Evolutionary conservation across 1,284 basidiomycete species (phyloP).

Genomic region (Rhodotorula mucilaginosa): DNA sequence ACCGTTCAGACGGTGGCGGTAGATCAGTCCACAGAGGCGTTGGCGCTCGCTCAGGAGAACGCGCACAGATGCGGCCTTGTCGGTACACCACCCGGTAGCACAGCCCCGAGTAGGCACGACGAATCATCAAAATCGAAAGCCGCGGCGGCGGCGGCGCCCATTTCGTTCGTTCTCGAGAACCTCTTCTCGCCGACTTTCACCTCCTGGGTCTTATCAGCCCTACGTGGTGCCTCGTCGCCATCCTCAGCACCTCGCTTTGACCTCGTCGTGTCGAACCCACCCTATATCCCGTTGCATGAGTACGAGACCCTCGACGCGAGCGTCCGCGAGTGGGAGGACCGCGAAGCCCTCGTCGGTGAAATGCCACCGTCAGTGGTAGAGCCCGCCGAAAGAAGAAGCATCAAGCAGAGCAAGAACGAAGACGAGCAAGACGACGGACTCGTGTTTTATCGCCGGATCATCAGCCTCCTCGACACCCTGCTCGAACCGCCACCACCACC

Average conservation of each 20-base stretch:
- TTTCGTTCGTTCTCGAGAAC: conserved; percentile 50
- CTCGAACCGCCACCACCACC: conserved; percentile 47
- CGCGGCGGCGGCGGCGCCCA: conserved; percentile 3
- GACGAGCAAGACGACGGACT: conserved; percentile 56
- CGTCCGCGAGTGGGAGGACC: conserved; percentile 76
- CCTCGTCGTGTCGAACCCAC: conserved; percentile 86
- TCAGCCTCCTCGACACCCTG: conserved; percentile 56
- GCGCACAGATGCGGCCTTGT: conserved; percentile 51
- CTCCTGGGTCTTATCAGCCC: background rate
- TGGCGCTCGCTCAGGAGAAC: conserved; percentile 71
- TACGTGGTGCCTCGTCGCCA: too few species aligned
- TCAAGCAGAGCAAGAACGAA: conserved; percentile 22
- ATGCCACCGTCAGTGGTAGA: conserved; percentile 41
- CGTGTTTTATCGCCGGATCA: conserved; percentile 73
- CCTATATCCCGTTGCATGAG: conserved; percentile 72
- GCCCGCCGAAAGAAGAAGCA: background rate
- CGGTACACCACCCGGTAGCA: too few species aligned
- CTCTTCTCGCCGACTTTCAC: conserved; percentile 52
- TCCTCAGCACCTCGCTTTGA: conserved; percentile 54
- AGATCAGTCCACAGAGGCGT: conserved; percentile 67
- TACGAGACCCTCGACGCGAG: conserved; percentile 64
- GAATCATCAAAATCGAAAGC: background rate
- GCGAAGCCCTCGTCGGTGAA: conserved; percentile 74
- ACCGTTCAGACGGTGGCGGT: conserved; percentile 61
- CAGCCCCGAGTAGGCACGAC: conserved; percentile 44